Conservation (phyloP, 176 grass and related monocot genomes). For the Hyparrhenia diplandra region DNA sequence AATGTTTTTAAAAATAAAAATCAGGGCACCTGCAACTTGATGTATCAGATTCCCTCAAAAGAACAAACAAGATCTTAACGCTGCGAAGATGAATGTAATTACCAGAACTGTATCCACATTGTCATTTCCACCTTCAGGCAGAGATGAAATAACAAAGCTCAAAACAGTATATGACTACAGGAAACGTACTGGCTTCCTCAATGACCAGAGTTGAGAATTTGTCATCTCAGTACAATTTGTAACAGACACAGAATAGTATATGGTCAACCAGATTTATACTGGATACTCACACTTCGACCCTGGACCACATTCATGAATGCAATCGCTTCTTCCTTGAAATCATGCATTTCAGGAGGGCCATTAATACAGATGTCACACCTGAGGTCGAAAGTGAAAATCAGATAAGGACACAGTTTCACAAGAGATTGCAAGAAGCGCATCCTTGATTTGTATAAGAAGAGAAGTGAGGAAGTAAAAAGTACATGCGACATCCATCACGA, state of each 20-base stretch:
- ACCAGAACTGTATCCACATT: background rate
- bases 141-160: background rate
- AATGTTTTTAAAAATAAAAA: background rate
- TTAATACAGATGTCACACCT: too few relatives aligned
- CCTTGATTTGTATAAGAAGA: background rate
- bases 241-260: constrained; percentile 1
- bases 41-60: background rate
- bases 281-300: too few relatives aligned
- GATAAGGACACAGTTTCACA: too few relatives aligned
- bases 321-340: too few relatives aligned
- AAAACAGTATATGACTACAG: background rate
- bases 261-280: too few relatives aligned
- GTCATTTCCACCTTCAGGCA: background rate
- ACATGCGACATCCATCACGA: too few relatives aligned
- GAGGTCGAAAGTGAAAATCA: too few relatives aligned
- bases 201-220: background rate
- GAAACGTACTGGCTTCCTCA: background rate
- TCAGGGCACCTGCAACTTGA: background rate
- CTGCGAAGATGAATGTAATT: background rate
- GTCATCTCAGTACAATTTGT: background rate
- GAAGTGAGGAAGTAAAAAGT: too few relatives aligned
- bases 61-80: background rate
- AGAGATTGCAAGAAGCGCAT: too few relatives aligned
- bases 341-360: too few relatives aligned
- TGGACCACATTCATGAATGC: too few relatives aligned